phyloP scores from a whole-genome alignment of 441 rosid species.

The Syzygium syzygioides region DNA sequence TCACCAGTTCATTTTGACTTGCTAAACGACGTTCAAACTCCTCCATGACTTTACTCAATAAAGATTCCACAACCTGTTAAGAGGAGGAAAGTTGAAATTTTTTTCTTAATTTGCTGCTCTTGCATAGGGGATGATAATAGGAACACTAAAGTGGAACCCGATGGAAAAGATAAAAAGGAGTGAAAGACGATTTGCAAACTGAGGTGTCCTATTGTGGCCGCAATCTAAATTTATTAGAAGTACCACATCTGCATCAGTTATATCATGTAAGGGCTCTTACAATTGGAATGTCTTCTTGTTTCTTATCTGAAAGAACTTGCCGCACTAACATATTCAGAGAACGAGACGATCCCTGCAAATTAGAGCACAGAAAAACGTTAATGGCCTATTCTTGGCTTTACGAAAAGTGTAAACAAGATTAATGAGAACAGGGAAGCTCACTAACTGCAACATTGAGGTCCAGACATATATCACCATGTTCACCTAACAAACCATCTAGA shows the following conservation, averaged over 20 bases:
- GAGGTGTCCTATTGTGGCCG: background rate
- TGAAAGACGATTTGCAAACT: background rate
- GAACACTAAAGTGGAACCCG: background rate
- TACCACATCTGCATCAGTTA: background rate
- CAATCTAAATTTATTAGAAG: background rate
- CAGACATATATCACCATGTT: constrained; percentile 25
- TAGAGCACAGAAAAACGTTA: constrained; percentile 1
- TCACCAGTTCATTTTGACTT: constrained; percentile 41
- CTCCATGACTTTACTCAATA: constrained; percentile 51
- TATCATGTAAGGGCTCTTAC: constrained; percentile 34
- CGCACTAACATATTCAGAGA: constrained; percentile 54
- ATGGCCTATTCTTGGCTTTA: background rate
- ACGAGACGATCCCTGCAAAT: constrained; percentile 46
- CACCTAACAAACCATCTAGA: constrained; percentile 19
- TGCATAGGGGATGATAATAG: background rate
- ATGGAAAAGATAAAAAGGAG: background rate
- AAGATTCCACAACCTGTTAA: constrained; percentile 70
- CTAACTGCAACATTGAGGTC: constrained; percentile 39
- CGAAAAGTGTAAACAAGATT: constrained; percentile 1
- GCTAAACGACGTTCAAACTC: constrained; percentile 48
- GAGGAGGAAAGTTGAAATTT: background rate
- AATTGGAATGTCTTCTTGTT: constrained; percentile 72
- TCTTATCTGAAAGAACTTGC: constrained; percentile 54
- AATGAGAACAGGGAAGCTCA: constrained; percentile 16
- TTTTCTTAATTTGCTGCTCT: background rate